phyloP scores from a whole-genome alignment of 371 early-diverging fungal species.

The Mortierella sp. region DNA sequence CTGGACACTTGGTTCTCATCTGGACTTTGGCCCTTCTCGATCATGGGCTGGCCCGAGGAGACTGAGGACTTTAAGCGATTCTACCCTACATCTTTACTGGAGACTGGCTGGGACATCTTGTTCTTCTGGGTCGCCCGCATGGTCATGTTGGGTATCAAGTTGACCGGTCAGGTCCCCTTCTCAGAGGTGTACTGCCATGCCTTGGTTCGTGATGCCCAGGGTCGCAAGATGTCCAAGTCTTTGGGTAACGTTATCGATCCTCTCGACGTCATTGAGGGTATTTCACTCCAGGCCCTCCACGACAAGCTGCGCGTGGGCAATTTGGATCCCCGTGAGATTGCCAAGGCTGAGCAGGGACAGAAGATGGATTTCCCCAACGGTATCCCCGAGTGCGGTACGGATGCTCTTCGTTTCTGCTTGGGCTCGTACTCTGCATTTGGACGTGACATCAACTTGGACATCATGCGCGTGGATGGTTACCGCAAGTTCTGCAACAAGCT shows the following conservation, averaged over 20 bases:
- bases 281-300: slow-evolving; percentile 81
- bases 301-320: slow-evolving; percentile 87
- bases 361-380: slow-evolving; percentile 97
- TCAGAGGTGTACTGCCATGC: slow-evolving; percentile 97
- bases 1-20: slow-evolving; percentile 99
- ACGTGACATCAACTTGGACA: slow-evolving; percentile 97
- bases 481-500: slow-evolving; percentile 99
- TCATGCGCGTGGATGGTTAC: slow-evolving; percentile 97
- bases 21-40: slow-evolving; percentile 99
- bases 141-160: slow-evolving; percentile 98
- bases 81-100: slow-evolving; percentile 95
- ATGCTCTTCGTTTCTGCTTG: slow-evolving; percentile 98
- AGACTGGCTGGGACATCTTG: slow-evolving; percentile 99
- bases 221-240: slow-evolving; percentile 99
- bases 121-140: slow-evolving; percentile 99
- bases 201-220: slow-evolving; percentile 99
- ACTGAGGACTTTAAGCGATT: slow-evolving; percentile 88
- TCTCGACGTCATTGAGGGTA: slow-evolving; percentile 98
- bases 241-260: slow-evolving; percentile 99
- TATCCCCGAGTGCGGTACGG: slow-evolving; percentile 99
- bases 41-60: slow-evolving; percentile 91
- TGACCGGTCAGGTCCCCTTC: slow-evolving; percentile 97
- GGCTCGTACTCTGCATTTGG: slow-evolving; percentile 93
- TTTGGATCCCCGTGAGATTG: slow-evolving; percentile 93
- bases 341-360: slow-evolving; percentile 89